Conservation (phyloP, 2,329 filamentous ascomycete genomes). For the Fusarium brachygibbosum region DNA sequence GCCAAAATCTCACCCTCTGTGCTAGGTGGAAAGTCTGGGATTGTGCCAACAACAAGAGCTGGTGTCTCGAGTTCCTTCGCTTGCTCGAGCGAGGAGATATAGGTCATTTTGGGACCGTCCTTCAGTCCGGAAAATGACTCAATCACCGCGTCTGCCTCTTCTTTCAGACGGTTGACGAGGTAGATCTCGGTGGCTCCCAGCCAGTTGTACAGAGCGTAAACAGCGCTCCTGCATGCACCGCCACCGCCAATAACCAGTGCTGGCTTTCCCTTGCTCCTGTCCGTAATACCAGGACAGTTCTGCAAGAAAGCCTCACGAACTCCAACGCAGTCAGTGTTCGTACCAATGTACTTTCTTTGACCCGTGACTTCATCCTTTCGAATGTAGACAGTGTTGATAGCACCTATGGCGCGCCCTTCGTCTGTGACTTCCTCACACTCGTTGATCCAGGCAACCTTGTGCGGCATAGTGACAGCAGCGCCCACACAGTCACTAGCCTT, state of each 20-base stretch:
- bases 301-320: background rate
- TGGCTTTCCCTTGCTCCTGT: background rate
- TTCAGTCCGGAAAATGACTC: background rate
- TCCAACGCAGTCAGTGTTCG: background rate
- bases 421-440: constrained; percentile 4
- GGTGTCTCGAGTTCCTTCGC: background rate
- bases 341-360: background rate
- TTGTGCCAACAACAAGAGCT: background rate
- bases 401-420: background rate
- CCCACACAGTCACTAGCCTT: background rate
- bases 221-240: constrained; percentile 6
- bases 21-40: background rate
- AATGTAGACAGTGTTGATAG: constrained; percentile 12
- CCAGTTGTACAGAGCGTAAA: background rate
- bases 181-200: constrained; percentile 1
- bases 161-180: background rate
- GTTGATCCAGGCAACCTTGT: constrained; percentile 4
- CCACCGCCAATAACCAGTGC: constrained; percentile 6
- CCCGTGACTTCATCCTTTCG: background rate
- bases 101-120: background rate
- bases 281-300: background rate
- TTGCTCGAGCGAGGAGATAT: background rate
- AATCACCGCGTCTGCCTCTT: constrained; percentile 1
- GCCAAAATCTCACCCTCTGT: background rate
- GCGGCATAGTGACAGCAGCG: constrained; percentile 7